Evolutionary conservation across 2,329 filamentous ascomycete genomes (phyloP), one percentile per base, ranked within the genome.

Genomic region (Pyrenophora graminea): DNA sequence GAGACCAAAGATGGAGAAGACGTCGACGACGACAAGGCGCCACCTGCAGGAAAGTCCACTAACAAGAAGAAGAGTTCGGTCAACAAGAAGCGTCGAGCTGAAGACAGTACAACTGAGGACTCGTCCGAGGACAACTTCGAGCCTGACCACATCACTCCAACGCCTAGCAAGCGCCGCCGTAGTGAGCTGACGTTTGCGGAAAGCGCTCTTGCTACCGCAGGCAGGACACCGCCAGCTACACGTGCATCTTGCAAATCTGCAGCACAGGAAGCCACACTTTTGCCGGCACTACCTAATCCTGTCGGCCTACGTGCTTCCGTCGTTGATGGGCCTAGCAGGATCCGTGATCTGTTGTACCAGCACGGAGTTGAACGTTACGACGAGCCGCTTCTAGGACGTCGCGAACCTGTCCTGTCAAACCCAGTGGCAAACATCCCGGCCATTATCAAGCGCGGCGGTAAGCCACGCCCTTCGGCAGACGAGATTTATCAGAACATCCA

Each of bases 381-480:
- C 2, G 48, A 61, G 38, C 63, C 59, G 19, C 31, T 64, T 17
- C 50, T 66, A 2, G 32, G 40, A 21, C 54, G 61, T 12, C 38
- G 39, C 2, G 21, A 51, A 21, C 52, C 58, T 7, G 39, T 58
- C 27, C 15, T 55, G 25, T 47, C 30, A 3, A 55, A 54, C 36
- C 53, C 55, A 8, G 39, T 40, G 13, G 53, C 51, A 6, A 21
- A 25, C 8, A 56, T 64, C 8, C 55, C 58, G 6, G 41, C 39
- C 1, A 52, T 39, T 6, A 36, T 63, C 3, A 40, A 37, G 33
- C 48, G 51, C 6, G 43, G 45, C 32, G 53, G 42, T 17, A 32
- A 32, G 37, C 32, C 48, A 19, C 45, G 51, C 3, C 49, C 48
- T 12, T 36, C 45, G 15, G 36, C 36, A 8, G 37, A 43, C 3